Conservation (phyloP, 768 basidiomycete genomes). For the Galerina marginata region DNA sequence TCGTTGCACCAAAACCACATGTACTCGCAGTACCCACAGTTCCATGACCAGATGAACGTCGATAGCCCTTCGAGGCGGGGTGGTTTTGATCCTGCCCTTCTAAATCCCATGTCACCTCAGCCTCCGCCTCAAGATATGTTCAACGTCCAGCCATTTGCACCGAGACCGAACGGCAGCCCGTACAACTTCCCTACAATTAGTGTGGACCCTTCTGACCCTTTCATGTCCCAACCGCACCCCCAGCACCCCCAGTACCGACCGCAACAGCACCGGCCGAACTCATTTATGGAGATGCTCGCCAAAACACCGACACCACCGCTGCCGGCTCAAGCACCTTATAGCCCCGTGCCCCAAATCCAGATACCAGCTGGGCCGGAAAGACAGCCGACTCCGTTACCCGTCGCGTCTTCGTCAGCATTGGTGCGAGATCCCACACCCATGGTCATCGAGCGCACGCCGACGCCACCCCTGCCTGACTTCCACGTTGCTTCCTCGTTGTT, state of each 20-base stretch:
- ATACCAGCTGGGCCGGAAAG: slow-evolving; percentile 17
- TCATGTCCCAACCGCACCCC: slow-evolving; percentile 9
- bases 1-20: slow-evolving; percentile 8
- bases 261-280: slow-evolving; percentile 1
- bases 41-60: slow-evolving; percentile 41
- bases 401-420: slow-evolving; percentile 21
- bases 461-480: slow-evolving; percentile 84
- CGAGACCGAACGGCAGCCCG: slow-evolving; percentile 10
- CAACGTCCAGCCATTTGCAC: slow-evolving; percentile 25
- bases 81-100: slow-evolving; percentile 57
- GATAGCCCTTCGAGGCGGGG: slow-evolving; percentile 39
- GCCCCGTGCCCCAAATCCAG: slow-evolving; percentile 7
- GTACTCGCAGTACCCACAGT: slow-evolving; percentile 9
- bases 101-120: slow-evolving; percentile 52
- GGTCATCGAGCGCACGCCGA: slow-evolving; percentile 65
- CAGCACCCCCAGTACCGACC: slow-evolving; percentile 4
- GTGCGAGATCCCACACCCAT: slow-evolving; percentile 40
- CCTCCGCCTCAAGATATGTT: slow-evolving; percentile 37
- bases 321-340: background rate
- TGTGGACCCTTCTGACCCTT: slow-evolving; percentile 19
- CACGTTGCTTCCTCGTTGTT: slow-evolving; percentile 59
- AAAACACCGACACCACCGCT: slow-evolving; percentile 11
- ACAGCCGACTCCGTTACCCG: slow-evolving; percentile 10
- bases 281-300: slow-evolving; percentile 8
- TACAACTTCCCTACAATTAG: slow-evolving; percentile 15